Evolutionary conservation across 2,329 filamentous ascomycete genomes (phyloP).

Genomic region (Neofusicoccum parvum): DNA sequence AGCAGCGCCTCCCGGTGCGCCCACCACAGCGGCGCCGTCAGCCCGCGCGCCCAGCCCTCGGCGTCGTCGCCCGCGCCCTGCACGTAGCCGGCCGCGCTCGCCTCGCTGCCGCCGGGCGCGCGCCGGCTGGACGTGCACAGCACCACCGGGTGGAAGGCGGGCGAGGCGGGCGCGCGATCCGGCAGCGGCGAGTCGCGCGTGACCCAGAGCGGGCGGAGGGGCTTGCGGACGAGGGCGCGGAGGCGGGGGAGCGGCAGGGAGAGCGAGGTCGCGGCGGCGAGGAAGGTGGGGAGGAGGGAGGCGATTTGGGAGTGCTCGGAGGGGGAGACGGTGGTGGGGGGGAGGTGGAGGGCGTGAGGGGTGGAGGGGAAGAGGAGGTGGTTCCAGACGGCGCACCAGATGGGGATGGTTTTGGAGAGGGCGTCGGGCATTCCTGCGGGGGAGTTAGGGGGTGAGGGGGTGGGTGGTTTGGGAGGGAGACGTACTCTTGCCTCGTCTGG

Average conservation of each 20-base stretch:
- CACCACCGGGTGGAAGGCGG: constrained; percentile 70
- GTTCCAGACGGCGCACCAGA: constrained; percentile 91
- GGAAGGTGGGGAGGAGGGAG: constrained; percentile 59
- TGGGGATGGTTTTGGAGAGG: constrained; percentile 87
- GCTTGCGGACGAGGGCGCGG: constrained; percentile 63
- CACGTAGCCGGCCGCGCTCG: constrained; percentile 77
- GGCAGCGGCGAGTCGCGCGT: constrained; percentile 66
- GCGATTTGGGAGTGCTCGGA: constrained; percentile 83
- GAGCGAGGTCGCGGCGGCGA: constrained; percentile 55
- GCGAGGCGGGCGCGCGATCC: constrained; percentile 48
- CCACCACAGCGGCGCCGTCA: constrained; percentile 84
- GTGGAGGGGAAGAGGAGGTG: constrained; percentile 69
- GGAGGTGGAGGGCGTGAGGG: constrained; percentile 65
- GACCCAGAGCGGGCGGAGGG: constrained; percentile 78
- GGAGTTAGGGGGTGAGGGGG: neutral
- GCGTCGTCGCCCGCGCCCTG: constrained; percentile 95
- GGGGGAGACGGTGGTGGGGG: constrained; percentile 69
- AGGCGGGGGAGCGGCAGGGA: constrained; percentile 61
- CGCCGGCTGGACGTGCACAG: constrained; percentile 83
- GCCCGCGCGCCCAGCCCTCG: constrained; percentile 84
- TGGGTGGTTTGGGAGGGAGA: constrained; percentile 20
- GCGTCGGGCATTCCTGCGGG: constrained; percentile 82
- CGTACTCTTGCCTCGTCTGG: constrained; percentile 80
- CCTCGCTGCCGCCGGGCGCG: constrained; percentile 68
- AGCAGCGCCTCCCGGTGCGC: constrained; percentile 63